Percentiles rank a stretch among this genome's conserved stretches.
Conservation (phyloP, 257 asterid genomes). For the Orobanche coerulescens region DNA sequence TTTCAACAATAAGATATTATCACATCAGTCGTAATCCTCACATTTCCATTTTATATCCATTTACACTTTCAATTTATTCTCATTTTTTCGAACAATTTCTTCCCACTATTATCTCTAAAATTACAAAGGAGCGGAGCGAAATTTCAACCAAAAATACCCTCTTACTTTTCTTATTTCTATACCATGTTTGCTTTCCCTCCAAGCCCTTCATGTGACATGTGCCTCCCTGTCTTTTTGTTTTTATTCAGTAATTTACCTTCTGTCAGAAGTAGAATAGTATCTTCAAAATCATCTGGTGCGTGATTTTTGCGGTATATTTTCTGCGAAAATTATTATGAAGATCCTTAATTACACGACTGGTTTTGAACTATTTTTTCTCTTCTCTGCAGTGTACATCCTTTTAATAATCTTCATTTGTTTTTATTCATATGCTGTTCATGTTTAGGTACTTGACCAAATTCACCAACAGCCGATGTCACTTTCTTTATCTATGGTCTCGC, state of each 20-base stretch:
- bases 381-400: constrained; percentile 1
- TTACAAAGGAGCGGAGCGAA: neutral
- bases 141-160: no score
- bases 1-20: no score
- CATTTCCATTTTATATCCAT: neutral
- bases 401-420: constrained; percentile 1
- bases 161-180: neutral
- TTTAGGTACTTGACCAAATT: constrained; percentile 88
- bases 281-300: no score
- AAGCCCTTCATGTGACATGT: neutral
- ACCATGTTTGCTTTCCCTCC: constrained; percentile 1
- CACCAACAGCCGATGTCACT: constrained; percentile 79
- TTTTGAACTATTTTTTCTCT: neutral
- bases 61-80: no score
- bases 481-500: constrained; percentile 63
- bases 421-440: neutral
- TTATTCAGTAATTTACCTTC: neutral
- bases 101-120: neutral
- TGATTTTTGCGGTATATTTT: no score
- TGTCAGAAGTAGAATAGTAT: neutral
- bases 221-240: neutral
- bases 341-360: neutral
- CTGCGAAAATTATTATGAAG: neutral
- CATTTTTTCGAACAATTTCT: neutral
- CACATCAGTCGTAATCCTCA: neutral